A percentile compares a stretch with the other conserved stretches of the same genome.
These are phyloP conservation scores for Yarrowia deformans DNA, from an alignment of 805 yeast genomes.

Conservation along the genomic window DNA sequence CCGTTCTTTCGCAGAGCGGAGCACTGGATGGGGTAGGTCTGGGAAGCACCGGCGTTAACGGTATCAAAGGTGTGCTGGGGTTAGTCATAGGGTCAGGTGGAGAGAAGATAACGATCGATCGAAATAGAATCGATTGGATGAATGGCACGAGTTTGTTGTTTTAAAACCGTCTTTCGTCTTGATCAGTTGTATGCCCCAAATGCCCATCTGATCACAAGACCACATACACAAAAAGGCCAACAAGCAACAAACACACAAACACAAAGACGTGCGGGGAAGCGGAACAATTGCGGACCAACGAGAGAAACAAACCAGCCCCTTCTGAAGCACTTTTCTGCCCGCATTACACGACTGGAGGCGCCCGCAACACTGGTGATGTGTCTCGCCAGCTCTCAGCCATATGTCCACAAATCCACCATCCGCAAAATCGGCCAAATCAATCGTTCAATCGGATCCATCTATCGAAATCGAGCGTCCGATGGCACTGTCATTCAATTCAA, in stretches of 20 bases:
- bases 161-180: not conserved
- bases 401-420: not conserved
- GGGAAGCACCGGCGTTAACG: slow-evolving; percentile 99
- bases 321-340: too few species aligned
- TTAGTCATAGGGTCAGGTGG: slow-evolving; percentile 3
- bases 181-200: not conserved
- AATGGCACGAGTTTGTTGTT: not conserved
- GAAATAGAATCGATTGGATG: not conserved
- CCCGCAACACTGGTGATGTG: not conserved
- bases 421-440: not conserved
- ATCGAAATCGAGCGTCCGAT: slow-evolving; percentile 15
- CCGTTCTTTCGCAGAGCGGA: slow-evolving; percentile 99
- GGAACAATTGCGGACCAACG: not conserved
- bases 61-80: slow-evolving; percentile 89
- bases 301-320: not conserved
- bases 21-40: slow-evolving; percentile 99
- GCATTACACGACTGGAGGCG: too few species aligned
- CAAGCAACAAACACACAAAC: not conserved
- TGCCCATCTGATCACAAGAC: slow-evolving; percentile 10
- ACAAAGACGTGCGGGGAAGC: not conserved
- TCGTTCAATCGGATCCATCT: slow-evolving; percentile 13
- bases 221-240: not conserved
- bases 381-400: not conserved
- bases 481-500: not conserved
- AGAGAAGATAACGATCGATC: too few species aligned